phyloP scores from a whole-genome alignment of 495 filamentous ascomycete genomes.

The Podospora australis region DNA sequence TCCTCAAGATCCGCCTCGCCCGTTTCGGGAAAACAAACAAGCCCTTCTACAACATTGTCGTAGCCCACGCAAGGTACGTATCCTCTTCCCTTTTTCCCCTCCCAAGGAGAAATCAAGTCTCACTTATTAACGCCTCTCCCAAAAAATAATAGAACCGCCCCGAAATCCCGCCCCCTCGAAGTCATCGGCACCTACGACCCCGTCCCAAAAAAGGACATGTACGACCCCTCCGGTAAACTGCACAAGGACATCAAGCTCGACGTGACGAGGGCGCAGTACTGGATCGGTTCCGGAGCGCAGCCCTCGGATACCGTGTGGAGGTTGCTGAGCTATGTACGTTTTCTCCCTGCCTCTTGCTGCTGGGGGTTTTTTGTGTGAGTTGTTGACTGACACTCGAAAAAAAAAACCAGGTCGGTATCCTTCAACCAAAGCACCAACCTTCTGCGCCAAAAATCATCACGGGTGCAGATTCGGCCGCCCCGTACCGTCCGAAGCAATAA shows the following conservation, averaged over 20 bases:
- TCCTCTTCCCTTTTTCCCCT: background rate
- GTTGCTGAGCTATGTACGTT: slow-evolving; percentile 73
- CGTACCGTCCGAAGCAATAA: background rate
- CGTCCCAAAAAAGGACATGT: slow-evolving; percentile 64
- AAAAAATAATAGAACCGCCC: slow-evolving; percentile 52
- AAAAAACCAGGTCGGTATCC: slow-evolving; percentile 39
- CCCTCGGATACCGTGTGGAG: slow-evolving; percentile 85
- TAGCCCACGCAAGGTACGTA: slow-evolving; percentile 84
- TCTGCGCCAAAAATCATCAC: too few species aligned
- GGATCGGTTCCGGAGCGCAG: slow-evolving; percentile 94
- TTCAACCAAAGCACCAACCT: slow-evolving; percentile 41
- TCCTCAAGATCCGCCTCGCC: slow-evolving; percentile 84
- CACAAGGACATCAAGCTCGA: slow-evolving; percentile 91
- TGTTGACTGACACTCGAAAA: too few species aligned
- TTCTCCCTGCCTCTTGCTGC: background rate
- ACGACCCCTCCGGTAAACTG: slow-evolving; percentile 57
- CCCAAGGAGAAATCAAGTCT: background rate
- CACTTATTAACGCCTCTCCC: background rate
- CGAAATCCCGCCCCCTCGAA: slow-evolving; percentile 82
- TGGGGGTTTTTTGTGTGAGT: background rate
- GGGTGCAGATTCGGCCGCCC: background rate
- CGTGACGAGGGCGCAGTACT: slow-evolving; percentile 75
- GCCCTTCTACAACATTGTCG: slow-evolving; percentile 96
- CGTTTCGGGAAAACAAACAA: slow-evolving; percentile 83
- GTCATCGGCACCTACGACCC: slow-evolving; percentile 95